Base-by-base conservation (phyloP, 2,329 filamentous ascomycete genomes). In the Hymenoscyphus fructigenus region DNA sequence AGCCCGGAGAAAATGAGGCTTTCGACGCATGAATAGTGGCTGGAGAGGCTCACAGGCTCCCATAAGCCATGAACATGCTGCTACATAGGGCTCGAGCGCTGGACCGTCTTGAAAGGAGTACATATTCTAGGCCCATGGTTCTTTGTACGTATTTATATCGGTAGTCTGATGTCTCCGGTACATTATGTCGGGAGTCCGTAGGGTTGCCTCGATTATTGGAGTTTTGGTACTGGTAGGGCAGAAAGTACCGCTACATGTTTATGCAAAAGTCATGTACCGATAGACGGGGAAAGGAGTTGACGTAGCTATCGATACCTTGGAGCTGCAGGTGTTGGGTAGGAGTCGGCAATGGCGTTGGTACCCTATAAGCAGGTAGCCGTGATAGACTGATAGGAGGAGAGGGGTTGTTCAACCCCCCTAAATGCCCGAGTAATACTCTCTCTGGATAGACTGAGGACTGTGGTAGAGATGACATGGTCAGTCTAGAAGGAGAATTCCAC, bases 31-130 rank as follows among this genome's bases (percentile, higher is more conserved):
- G 60, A 62, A 62, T 41, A 53, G 26, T 44, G 53, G 50, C 36
- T 57, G 55, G 20, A 62, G 44, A 61, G 28, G 47, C 23, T 38
- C 60, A 20, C 10, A 61, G 28, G 47, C 23, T 38, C 60, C 47
- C 10, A 53, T 20, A 57, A 62, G 60, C 60, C 60, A 62, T 57
- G 60, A 62, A 57, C 60, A 57, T 44, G 26, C 60, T 57, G 60
- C 60, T 29, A 57, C 60, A 62, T 28, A 57, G 38, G 53, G 60
- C 53, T 62, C 53, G 60, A 62, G 60, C 60, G 53, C 47, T 53
- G 47, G 20, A 53, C 0, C 20, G 47, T 23, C 9, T 28, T 26
- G 47, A 14, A 10, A 2, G n/a, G 3, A 44, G 47, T 14, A 23
- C 47, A 23, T 53, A 53, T 53, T 53, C 47, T 38, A 38, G 36